Conservation (phyloP, 2,329 filamentous ascomycete species). For the Cercospora citrullina region DNA sequence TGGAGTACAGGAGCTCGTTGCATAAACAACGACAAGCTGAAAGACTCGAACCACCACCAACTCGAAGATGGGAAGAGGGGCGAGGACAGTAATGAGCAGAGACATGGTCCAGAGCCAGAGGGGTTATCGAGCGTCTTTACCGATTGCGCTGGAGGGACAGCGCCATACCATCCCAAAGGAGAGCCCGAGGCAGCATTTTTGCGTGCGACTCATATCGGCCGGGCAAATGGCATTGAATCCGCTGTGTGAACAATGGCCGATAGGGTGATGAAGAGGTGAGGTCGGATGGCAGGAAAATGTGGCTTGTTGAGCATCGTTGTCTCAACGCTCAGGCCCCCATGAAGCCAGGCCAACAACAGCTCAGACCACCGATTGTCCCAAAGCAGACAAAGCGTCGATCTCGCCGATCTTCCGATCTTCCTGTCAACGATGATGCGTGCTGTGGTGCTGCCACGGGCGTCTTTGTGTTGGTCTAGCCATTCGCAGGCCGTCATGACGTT, state of each 20-base stretch:
- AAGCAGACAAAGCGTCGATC: conserved; percentile 11
- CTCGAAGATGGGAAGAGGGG: not conserved
- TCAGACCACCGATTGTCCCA: not conserved
- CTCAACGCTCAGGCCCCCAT: not conserved
- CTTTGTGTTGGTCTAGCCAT: conserved; percentile 7
- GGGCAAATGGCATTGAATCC: not conserved
- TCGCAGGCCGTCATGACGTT: conserved; percentile 5
- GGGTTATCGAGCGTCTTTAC: not conserved
- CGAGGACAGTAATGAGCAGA: not conserved
- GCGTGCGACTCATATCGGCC: not conserved
- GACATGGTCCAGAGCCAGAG: not conserved
- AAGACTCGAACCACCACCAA: not conserved
- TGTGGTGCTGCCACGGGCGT: not conserved
- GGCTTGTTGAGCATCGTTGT: not conserved
- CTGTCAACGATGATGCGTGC: conserved; percentile 3
- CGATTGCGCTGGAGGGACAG: not conserved
- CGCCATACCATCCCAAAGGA: not conserved
- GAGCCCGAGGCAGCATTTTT: not conserved
- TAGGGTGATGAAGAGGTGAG: not conserved
- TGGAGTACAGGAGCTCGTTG: not conserved
- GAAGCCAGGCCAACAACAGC: not conserved
- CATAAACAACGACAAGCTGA: not conserved
- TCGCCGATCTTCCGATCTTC: conserved; percentile 1
- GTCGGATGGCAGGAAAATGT: not conserved
- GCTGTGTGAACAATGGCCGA: not conserved